A percentile compares a stretch with the other conserved stretches of the same genome.
Conservation (phyloP, 2,329 filamentous ascomycete species). For the Ceratocystis albifundus region DNA sequence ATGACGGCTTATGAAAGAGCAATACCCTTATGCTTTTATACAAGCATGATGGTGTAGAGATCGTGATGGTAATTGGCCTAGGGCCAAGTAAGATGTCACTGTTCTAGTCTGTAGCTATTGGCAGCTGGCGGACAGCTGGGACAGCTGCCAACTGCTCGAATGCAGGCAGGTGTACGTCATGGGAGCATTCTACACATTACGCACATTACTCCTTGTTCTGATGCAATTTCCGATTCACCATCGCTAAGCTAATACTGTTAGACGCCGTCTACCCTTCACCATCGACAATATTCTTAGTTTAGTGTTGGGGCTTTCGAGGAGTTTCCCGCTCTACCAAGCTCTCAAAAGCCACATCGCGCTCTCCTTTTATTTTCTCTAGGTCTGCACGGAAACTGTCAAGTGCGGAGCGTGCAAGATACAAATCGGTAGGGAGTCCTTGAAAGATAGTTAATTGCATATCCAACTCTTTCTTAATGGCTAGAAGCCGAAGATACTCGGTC, state of each 20-base stretch:
- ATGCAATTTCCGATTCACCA: too few species aligned
- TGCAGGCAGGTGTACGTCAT: too few species aligned
- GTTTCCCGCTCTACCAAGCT: conserved; percentile 50
- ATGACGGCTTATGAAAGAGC: not conserved
- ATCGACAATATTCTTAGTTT: not conserved
- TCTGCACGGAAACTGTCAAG: conserved; percentile 56
- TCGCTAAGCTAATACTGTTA: not conserved
- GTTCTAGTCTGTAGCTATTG: too few species aligned
- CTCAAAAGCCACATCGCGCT: conserved; percentile 65
- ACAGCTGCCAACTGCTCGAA: too few species aligned
- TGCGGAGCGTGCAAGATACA: conserved; percentile 55
- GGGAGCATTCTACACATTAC: too few species aligned
- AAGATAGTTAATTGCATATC: conserved; percentile 55
- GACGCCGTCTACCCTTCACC: too few species aligned
- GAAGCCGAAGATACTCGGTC: conserved; percentile 32
- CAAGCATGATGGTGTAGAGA: not conserved
- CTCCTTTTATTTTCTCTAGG: conserved; percentile 47
- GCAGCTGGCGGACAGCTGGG: too few species aligned
- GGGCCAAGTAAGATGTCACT: too few species aligned
- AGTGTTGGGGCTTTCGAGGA: conserved; percentile 18
- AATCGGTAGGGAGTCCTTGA: conserved; percentile 59
- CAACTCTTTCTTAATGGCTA: conserved; percentile 49
- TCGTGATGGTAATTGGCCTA: not conserved
- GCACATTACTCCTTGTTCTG: too few species aligned
- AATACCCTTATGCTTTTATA: not conserved